Evolutionary conservation across 2,329 filamentous ascomycete genomes (phyloP).

Genomic region (Pseudogymnoascus sp.): DNA sequence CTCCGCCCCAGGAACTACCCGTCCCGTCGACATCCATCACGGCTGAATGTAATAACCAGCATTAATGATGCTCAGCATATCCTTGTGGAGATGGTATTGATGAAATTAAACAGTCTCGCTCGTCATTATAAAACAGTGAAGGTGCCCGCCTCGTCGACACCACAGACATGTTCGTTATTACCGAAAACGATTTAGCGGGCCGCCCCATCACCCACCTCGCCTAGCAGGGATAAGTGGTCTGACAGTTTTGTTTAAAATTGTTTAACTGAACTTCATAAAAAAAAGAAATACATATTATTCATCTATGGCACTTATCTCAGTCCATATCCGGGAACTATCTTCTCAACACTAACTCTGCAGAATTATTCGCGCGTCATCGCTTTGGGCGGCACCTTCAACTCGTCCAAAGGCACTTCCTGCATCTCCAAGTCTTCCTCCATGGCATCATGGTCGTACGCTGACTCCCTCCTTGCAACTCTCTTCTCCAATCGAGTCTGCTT

Average conservation of each 20-base stretch:
- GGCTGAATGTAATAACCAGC: background rate
- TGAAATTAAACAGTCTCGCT: background rate
- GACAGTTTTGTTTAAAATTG: background rate
- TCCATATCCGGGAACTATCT: background rate
- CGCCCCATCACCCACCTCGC: background rate
- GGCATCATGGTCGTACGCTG: background rate
- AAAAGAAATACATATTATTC: background rate
- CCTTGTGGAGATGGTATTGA: background rate
- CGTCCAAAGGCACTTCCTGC: background rate
- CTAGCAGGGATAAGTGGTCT: background rate
- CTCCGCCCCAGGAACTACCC: background rate
- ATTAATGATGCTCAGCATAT: background rate
- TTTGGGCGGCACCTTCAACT: conserved; percentile 2
- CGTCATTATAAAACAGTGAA: background rate
- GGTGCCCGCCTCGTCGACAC: no score
- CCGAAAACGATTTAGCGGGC: background rate
- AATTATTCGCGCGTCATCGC: background rate
- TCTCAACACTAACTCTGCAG: background rate
- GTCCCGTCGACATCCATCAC: background rate
- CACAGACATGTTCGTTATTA: background rate
- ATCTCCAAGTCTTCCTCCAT: background rate
- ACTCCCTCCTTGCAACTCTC: background rate
- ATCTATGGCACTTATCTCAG: background rate
- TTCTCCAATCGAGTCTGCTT: background rate
- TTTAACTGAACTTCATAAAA: background rate